phyloP scores from a whole-genome alignment of 495 filamentous ascomycete genomes.

The Xylaria telfairii region DNA sequence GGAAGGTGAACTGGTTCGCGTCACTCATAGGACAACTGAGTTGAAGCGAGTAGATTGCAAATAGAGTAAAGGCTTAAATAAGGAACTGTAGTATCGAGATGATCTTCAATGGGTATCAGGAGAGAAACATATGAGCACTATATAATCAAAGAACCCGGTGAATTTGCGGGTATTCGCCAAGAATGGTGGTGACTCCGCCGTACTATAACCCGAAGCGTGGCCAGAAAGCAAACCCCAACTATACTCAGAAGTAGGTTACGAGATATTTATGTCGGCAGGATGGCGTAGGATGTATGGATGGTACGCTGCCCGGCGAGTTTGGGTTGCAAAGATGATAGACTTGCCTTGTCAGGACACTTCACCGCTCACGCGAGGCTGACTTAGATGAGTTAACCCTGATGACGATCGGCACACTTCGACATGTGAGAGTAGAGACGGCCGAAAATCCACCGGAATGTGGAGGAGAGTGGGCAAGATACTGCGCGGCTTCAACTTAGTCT shows the following conservation, averaged over 20 bases:
- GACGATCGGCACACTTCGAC: constrained; percentile 3
- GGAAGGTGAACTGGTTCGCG: background rate
- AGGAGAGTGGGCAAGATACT: constrained; percentile 11
- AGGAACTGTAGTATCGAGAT: background rate
- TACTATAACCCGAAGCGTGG: constrained; percentile 18
- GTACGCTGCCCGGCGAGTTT: constrained; percentile 8
- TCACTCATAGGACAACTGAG: constrained; percentile 5
- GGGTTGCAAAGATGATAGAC: constrained; percentile 9
- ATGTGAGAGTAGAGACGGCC: constrained; percentile 15
- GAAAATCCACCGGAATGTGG: constrained; percentile 19
- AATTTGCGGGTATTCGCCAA: constrained; percentile 20
- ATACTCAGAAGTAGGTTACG: constrained; percentile 3
- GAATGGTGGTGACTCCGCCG: constrained; percentile 16
- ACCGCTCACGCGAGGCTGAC: constrained; percentile 23
- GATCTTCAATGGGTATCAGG: background rate
- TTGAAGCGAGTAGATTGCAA: background rate
- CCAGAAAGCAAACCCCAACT: constrained; percentile 3
- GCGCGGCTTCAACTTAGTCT: constrained; percentile 3
- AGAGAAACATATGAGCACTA: constrained; percentile 9
- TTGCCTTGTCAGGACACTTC: background rate
- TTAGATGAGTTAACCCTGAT: background rate
- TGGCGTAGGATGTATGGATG: background rate
- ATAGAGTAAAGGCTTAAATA: background rate
- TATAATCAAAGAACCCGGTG: constrained; percentile 16
- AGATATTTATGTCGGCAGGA: background rate